Conservation (phyloP, 208 protist species). For the Crithidia acanthocephali region DNA sequence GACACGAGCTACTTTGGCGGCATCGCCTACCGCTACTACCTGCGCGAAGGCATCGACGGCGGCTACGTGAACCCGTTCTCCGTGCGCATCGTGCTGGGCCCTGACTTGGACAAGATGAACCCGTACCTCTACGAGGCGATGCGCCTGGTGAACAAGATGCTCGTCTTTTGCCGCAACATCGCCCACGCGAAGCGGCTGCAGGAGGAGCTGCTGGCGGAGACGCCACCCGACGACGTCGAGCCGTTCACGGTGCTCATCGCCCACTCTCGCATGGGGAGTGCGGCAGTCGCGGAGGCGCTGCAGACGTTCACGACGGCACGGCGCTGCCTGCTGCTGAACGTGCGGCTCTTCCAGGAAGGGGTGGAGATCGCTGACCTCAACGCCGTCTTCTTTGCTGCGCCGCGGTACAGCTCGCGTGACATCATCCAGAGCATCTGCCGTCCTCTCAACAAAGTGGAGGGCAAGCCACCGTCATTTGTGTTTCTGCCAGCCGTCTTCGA, state of each 20-base stretch:
- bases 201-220: conserved; percentile 27
- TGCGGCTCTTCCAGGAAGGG: conserved; percentile 82
- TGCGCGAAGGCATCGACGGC: conserved; percentile 77
- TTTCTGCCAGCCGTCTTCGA: conserved; percentile 79
- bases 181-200: conserved; percentile 51
- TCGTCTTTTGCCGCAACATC: conserved; percentile 78
- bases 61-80: conserved; percentile 78
- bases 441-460: conserved; percentile 62
- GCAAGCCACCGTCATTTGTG: conserved; percentile 66
- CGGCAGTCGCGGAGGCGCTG: conserved; percentile 45
- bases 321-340: conserved; percentile 67
- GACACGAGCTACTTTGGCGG: conserved; percentile 68
- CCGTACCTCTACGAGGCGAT: conserved; percentile 82
- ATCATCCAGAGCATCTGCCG: conserved; percentile 88
- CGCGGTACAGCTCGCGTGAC: conserved; percentile 79
- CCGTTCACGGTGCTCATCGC: conserved; percentile 66
- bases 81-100: conserved; percentile 64
- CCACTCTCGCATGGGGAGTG: conserved; percentile 64
- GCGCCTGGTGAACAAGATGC: conserved; percentile 74
- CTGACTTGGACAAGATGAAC: conserved; percentile 60
- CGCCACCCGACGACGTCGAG: conserved; percentile 40
- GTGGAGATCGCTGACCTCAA: conserved; percentile 81
- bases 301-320: conserved; percentile 41
- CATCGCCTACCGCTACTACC: conserved; percentile 81
- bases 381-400: conserved; percentile 79